Evolutionary conservation across 208 protist genomes (phyloP).

Genomic region (Strigomonas culicis): DNA sequence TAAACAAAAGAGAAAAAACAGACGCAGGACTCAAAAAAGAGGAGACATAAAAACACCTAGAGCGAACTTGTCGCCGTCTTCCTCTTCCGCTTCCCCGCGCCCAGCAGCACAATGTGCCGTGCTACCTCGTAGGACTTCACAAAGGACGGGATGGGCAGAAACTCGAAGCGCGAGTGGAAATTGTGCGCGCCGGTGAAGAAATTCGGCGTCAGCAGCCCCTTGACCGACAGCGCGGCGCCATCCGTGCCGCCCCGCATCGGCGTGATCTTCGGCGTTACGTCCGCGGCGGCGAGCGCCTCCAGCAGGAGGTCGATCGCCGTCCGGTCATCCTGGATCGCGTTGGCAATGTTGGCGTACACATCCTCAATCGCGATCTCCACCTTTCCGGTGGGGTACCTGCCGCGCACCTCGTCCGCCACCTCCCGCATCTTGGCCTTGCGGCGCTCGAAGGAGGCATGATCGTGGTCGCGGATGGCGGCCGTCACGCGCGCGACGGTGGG

Average conservation of each 20-base stretch:
- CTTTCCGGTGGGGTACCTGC: slow-evolving; percentile 59
- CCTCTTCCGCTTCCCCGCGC: slow-evolving; percentile 26
- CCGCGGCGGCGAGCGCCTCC: slow-evolving; percentile 44
- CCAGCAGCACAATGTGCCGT: slow-evolving; percentile 60
- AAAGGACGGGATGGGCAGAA: slow-evolving; percentile 77
- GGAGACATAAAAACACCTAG: neutral
- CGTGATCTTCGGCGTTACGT: slow-evolving; percentile 68
- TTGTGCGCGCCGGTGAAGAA: slow-evolving; percentile 88
- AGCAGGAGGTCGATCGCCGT: slow-evolving; percentile 72
- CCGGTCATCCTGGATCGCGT: slow-evolving; percentile 48
- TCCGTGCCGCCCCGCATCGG: slow-evolving; percentile 85
- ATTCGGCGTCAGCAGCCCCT: slow-evolving; percentile 75
- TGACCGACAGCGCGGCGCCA: slow-evolving; percentile 62
- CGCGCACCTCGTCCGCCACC: slow-evolving; percentile 42
- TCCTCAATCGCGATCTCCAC: slow-evolving; percentile 56
- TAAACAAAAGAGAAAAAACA: neutral
- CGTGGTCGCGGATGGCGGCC: slow-evolving; percentile 73
- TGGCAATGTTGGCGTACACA: slow-evolving; percentile 77
- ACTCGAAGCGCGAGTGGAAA: slow-evolving; percentile 87
- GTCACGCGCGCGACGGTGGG: slow-evolving; percentile 38
- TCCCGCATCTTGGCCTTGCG: slow-evolving; percentile 48
- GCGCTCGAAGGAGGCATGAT: slow-evolving; percentile 39
- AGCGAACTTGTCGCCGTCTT: slow-evolving; percentile 1
- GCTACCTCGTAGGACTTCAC: slow-evolving; percentile 81
- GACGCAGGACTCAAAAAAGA: slow-evolving; percentile 11